Evolutionary conservation across 306 rosid species (phyloP).

Genomic region (Gleditsia sinensis): DNA sequence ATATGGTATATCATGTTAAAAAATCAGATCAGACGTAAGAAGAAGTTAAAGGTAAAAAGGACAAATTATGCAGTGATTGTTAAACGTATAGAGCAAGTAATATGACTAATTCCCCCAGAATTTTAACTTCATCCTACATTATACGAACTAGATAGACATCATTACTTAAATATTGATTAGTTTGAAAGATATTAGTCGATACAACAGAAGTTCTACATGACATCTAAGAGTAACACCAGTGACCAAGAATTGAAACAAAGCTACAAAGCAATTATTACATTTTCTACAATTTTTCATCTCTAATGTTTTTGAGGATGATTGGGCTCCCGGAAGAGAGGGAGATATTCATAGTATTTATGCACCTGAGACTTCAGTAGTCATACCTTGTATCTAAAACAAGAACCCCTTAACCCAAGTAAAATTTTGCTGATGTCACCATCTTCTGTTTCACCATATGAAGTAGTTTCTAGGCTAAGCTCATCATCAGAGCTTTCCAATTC

Average conservation of each 20-base stretch:
- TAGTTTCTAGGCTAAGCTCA: slow-evolving; percentile 48
- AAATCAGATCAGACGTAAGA: background rate
- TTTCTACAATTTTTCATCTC: slow-evolving; percentile 5
- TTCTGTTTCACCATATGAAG: slow-evolving; percentile 42
- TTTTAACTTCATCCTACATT: background rate
- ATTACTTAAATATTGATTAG: slow-evolving; percentile 6
- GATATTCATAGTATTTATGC: slow-evolving; percentile 4
- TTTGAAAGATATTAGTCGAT: background rate
- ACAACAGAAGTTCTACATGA: background rate
- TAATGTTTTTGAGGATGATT: background rate
- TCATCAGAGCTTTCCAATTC: slow-evolving; percentile 64
- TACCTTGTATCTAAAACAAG: slow-evolving; percentile 76
- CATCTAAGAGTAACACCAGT: background rate
- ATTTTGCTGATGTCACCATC: slow-evolving; percentile 52
- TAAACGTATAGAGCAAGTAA: background rate
- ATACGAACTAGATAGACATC: too few species aligned
- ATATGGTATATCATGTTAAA: slow-evolving; percentile 16
- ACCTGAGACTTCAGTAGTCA: slow-evolving; percentile 26
- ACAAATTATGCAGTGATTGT: background rate
- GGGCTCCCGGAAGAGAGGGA: background rate
- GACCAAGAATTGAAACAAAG: background rate
- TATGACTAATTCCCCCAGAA: background rate
- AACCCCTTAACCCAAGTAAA: slow-evolving; percentile 56
- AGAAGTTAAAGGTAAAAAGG: slow-evolving; percentile 24
- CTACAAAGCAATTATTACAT: background rate